Percentiles rank a stretch among this genome's conserved stretches.
phyloP scores from a whole-genome alignment of 1,284 basidiomycete species.

The Ustilago tritici region DNA sequence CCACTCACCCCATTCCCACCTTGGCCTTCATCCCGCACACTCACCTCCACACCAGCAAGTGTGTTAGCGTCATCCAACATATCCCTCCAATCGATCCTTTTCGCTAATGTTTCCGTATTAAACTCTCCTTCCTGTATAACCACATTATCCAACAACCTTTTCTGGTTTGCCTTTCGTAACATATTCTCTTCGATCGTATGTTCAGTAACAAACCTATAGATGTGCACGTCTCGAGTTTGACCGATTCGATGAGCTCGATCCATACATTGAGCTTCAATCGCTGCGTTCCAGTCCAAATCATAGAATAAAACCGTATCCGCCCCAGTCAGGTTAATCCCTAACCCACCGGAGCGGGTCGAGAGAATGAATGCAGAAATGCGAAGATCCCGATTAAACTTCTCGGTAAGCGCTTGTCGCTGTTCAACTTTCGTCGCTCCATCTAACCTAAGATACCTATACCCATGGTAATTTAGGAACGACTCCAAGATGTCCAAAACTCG shows the following conservation, averaged over 20 bases:
- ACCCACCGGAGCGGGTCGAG: conserved; percentile 90
- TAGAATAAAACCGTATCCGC: conserved; percentile 97
- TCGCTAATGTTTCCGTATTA: conserved; percentile 71
- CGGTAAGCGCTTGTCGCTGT: conserved; percentile 92
- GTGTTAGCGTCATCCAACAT: conserved; percentile 75
- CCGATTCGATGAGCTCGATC: conserved; percentile 95
- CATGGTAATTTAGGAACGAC: conserved; percentile 90
- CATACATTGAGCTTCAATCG: conserved; percentile 97
- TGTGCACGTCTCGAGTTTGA: conserved; percentile 95
- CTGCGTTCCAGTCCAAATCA: conserved; percentile 97
- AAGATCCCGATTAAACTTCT: conserved; percentile 94
- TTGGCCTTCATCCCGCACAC: conserved; percentile 63
- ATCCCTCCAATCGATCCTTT: conserved; percentile 80
- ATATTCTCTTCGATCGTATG: conserved; percentile 97
- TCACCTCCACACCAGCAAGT: conserved; percentile 62
- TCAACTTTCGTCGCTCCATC: conserved; percentile 97
- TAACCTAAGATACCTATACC: conserved; percentile 89
- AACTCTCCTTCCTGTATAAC: conserved; percentile 96
- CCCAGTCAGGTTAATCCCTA: conserved; percentile 94
- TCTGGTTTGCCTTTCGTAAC: conserved; percentile 95
- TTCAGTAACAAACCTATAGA: conserved; percentile 92
- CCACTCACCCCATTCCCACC: conserved; percentile 54
- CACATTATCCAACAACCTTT: conserved; percentile 87
- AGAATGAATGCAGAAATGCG: conserved; percentile 93
- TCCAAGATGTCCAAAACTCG: conserved; percentile 93